Conservation (phyloP, 2,329 filamentous ascomycete genomes). For the Fusarium protoensiforme region DNA sequence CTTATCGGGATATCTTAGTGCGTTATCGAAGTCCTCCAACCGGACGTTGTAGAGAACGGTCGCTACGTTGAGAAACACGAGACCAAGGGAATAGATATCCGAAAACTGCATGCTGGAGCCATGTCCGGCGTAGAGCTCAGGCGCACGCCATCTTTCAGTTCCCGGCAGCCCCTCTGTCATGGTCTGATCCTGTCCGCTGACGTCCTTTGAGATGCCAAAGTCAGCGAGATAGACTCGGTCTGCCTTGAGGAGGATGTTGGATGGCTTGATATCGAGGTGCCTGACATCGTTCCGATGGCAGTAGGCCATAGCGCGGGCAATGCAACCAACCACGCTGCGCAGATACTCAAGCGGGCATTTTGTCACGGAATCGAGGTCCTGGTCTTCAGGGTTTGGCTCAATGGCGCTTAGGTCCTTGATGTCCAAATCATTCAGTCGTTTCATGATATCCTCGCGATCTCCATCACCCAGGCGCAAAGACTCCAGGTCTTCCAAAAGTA, state of each 20-base stretch:
- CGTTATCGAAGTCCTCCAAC: constrained; percentile 52
- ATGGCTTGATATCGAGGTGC: constrained; percentile 61
- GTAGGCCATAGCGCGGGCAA: constrained; percentile 55
- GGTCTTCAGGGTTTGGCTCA: constrained; percentile 39
- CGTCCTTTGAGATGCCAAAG: constrained; percentile 61
- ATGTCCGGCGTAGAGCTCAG: constrained; percentile 53
- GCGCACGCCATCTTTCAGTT: constrained; percentile 58
- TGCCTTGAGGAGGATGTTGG: constrained; percentile 58
- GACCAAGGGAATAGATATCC: constrained; percentile 60
- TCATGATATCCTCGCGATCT: constrained; percentile 54
- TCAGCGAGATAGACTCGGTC: constrained; percentile 60
- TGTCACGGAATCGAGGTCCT: constrained; percentile 32
- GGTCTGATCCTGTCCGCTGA: constrained; percentile 57
- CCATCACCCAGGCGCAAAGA: constrained; percentile 50
- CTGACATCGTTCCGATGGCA: constrained; percentile 56
- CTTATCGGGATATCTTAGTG: constrained; percentile 46
- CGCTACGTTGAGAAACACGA: constrained; percentile 58
- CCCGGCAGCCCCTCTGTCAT: constrained; percentile 55
- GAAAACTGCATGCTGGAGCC: constrained; percentile 58
- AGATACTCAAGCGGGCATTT: constrained; percentile 55
- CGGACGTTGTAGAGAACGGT: constrained; percentile 56
- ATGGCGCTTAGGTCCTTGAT: constrained; percentile 51
- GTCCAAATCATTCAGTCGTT: constrained; percentile 52
- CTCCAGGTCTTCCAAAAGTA: constrained; percentile 57
- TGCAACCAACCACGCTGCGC: constrained; percentile 56